phyloP scores from a whole-genome alignment of 805 yeast genomes.

The Metahyphopichia silvanorum region DNA sequence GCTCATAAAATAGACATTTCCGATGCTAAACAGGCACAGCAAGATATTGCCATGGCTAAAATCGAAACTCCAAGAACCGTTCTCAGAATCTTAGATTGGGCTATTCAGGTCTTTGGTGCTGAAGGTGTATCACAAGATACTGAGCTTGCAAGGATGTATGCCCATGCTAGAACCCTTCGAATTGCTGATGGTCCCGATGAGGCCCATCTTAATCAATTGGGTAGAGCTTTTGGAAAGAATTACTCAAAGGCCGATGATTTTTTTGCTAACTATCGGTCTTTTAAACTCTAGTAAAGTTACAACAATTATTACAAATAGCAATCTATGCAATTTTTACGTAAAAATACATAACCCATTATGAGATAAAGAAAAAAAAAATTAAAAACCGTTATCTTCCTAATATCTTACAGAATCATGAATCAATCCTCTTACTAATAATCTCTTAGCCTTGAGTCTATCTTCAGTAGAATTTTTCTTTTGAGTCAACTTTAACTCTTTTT shows the following conservation, averaged over 20 bases:
- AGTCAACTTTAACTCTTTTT: slow-evolving; percentile 31
- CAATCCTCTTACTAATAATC: slow-evolving; percentile 51
- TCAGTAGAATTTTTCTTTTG: slow-evolving; percentile 31
- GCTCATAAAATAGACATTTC: slow-evolving; percentile 55
- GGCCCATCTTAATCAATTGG: slow-evolving; percentile 58
- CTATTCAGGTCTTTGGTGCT: slow-evolving; percentile 62
- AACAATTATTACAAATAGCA: too few relatives aligned
- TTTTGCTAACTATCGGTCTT: slow-evolving; percentile 15
- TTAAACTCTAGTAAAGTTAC: too few relatives aligned
- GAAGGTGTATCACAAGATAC: slow-evolving; percentile 64
- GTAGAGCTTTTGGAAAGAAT: slow-evolving; percentile 42
- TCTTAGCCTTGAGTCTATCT: slow-evolving; percentile 46
- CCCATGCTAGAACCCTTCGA: slow-evolving; percentile 51
- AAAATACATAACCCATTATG: background rate
- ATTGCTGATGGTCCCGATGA: slow-evolving; percentile 73
- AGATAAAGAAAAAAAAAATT: background rate
- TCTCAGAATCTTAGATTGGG: slow-evolving; percentile 53
- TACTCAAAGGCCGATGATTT: slow-evolving; percentile 33
- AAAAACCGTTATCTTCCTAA: background rate
- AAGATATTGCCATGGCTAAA: slow-evolving; percentile 61
- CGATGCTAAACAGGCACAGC: slow-evolving; percentile 52
- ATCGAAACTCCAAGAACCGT: slow-evolving; percentile 59
- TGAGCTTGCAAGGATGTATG: slow-evolving; percentile 52
- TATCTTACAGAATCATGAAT: slow-evolving; percentile 53
- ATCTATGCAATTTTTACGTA: background rate